Evolutionary conservation across 805 yeast species (phyloP).

Genomic region (Ogataea wickerhamii): DNA sequence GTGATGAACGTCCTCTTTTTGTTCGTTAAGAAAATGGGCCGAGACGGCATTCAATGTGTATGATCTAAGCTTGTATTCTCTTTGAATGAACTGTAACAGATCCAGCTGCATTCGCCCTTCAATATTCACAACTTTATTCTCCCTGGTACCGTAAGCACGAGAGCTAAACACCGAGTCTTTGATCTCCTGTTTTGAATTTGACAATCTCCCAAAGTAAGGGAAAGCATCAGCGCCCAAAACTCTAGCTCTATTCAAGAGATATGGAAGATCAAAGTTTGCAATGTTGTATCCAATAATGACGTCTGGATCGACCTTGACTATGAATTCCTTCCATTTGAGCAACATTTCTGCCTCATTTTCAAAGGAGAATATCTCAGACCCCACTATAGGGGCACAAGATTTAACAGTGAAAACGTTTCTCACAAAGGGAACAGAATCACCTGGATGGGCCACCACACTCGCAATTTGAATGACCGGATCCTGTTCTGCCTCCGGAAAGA

Average conservation of each 20-base stretch:
- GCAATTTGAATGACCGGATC: slow-evolving; percentile 98
- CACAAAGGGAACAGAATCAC: slow-evolving; percentile 84
- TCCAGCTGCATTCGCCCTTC: slow-evolving; percentile 97
- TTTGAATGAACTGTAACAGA: slow-evolving; percentile 83
- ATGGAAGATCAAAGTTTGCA: slow-evolving; percentile 93
- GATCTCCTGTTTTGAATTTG: slow-evolving; percentile 65
- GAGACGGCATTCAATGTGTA: slow-evolving; percentile 94
- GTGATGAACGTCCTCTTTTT: slow-evolving; percentile 97
- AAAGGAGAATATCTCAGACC: slow-evolving; percentile 80
- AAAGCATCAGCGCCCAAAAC: slow-evolving; percentile 63
- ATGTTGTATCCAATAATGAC: slow-evolving; percentile 95
- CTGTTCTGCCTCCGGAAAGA: slow-evolving; percentile 89
- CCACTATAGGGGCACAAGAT: slow-evolving; percentile 89
- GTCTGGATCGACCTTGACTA: slow-evolving; percentile 86
- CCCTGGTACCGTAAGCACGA: slow-evolving; percentile 94
- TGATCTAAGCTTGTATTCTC: slow-evolving; percentile 92
- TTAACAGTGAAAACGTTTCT: slow-evolving; percentile 92
- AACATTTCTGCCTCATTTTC: slow-evolving; percentile 79
- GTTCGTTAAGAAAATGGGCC: slow-evolving; percentile 90
- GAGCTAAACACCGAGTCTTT: slow-evolving; percentile 85
- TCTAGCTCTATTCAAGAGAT: slow-evolving; percentile 79
- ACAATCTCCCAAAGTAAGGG: slow-evolving; percentile 84
- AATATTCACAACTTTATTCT: slow-evolving; percentile 83
- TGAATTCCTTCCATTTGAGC: slow-evolving; percentile 79
- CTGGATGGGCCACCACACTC: slow-evolving; percentile 81